Conservation (phyloP, 495 filamentous ascomycete species). For the Choiromyces venosus region DNA sequence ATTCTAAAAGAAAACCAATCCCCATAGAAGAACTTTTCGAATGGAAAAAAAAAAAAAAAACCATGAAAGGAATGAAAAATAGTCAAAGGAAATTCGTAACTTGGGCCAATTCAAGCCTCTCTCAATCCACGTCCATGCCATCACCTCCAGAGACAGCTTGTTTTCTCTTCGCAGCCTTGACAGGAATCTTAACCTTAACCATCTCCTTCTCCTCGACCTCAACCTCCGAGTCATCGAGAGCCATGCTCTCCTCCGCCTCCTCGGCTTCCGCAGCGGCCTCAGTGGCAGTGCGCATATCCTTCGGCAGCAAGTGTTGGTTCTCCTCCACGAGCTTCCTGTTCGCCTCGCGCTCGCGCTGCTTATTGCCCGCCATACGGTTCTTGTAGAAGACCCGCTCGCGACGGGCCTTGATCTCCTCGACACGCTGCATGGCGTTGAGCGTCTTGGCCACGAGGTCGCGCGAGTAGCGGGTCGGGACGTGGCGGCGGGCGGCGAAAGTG, state of each 20-base stretch:
- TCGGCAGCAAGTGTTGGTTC: slow-evolving; percentile 80
- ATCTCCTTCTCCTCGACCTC: slow-evolving; percentile 28
- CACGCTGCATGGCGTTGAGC: slow-evolving; percentile 82
- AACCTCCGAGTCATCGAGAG: slow-evolving; percentile 22
- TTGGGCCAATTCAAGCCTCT: neutral
- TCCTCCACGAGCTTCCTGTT: slow-evolving; percentile 83
- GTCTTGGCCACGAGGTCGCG: slow-evolving; percentile 81
- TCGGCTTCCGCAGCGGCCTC: slow-evolving; percentile 50
- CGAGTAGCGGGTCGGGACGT: slow-evolving; percentile 92
- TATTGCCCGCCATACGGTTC: slow-evolving; percentile 83
- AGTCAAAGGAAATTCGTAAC: neutral
- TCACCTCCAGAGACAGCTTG: slow-evolving; percentile 22
- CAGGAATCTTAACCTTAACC: slow-evolving; percentile 29
- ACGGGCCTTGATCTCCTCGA: slow-evolving; percentile 74
- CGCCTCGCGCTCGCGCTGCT: slow-evolving; percentile 66
- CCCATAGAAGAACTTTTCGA: neutral
- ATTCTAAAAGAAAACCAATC: neutral
- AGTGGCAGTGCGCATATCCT: slow-evolving; percentile 55
- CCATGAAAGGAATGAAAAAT: neutral
- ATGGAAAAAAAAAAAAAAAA: neutral
- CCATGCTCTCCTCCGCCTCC: slow-evolving; percentile 50
- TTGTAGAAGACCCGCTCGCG: slow-evolving; percentile 89
- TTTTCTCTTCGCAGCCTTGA: slow-evolving; percentile 33
- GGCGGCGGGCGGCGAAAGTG: slow-evolving; percentile 83
- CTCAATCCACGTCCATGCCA: slow-evolving; percentile 41